Evolutionary conservation across 1,284 basidiomycete genomes (phyloP).

Genomic region (Trametes sp.): DNA sequence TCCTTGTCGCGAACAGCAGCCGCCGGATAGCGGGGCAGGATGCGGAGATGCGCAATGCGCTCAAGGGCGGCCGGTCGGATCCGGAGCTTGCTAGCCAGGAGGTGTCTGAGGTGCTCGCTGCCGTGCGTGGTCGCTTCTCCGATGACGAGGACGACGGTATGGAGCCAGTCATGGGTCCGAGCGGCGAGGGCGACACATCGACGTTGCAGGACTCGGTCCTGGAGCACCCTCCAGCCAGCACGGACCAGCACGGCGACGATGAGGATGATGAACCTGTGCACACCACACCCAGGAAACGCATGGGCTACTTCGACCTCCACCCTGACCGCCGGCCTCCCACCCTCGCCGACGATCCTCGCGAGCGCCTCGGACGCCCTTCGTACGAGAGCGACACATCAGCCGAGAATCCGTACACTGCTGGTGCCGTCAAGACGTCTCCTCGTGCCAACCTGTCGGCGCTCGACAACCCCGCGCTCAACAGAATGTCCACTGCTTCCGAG

Average conservation of each 20-base stretch:
- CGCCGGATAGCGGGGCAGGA: constrained; percentile 70
- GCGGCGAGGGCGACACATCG: constrained; percentile 27
- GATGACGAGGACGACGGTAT: constrained; percentile 53
- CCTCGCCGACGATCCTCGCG: constrained; percentile 48
- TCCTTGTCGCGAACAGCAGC: constrained; percentile 73
- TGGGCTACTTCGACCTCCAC: constrained; percentile 79
- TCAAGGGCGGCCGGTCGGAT: constrained; percentile 56
- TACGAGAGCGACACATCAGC: constrained; percentile 38
- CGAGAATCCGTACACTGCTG: constrained; percentile 24
- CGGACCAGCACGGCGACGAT: constrained; percentile 40
- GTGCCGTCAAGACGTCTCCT: constrained; percentile 20
- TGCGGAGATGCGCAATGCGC: constrained; percentile 47
- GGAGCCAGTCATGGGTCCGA: constrained; percentile 45
- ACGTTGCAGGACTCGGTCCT: constrained; percentile 35
- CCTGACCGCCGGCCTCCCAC: constrained; percentile 53
- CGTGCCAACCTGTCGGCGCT: constrained; percentile 13
- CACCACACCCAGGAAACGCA: constrained; percentile 39
- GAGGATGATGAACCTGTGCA: constrained; percentile 37
- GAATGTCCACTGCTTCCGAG: constrained; percentile 28
- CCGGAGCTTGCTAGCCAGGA: constrained; percentile 77
- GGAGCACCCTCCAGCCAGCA: constrained; percentile 24
- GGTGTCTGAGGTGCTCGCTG: constrained; percentile 73
- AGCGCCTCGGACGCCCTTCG: constrained; percentile 34
- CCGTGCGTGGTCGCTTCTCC: constrained; percentile 61
- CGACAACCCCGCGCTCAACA: constrained; percentile 15